These are phyloP conservation scores for Rubia occidens DNA, from an alignment of 305 asterid species.

Conservation along the genomic window DNA sequence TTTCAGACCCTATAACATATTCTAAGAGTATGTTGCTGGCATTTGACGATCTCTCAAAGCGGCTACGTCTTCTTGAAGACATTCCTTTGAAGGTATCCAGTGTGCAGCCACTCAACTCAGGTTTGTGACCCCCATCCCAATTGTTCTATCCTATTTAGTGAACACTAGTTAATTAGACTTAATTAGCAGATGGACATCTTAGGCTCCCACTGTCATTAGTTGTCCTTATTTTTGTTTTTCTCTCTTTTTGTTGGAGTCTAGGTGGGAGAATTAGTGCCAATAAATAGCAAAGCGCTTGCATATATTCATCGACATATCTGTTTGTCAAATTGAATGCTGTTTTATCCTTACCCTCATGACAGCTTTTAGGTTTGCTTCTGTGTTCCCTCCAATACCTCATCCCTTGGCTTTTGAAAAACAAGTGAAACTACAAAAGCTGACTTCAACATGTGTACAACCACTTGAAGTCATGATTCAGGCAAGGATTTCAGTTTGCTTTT, in stretches of 20 bases:
- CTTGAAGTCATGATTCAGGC: constrained; percentile 95
- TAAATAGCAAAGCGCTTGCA: neutral
- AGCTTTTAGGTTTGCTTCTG: constrained; percentile 94
- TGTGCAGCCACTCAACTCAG: constrained; percentile 91
- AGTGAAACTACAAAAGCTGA: constrained; percentile 45
- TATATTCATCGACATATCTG: neutral
- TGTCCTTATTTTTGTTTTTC: no score
- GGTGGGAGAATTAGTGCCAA: neutral
- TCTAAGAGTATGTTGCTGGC: constrained; percentile 59
- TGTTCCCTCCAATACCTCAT: constrained; percentile 80
- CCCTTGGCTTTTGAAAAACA: constrained; percentile 68
- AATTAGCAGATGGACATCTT: neutral
- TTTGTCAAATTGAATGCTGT: constrained; percentile 2
- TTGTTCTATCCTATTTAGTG: constrained; percentile 4
- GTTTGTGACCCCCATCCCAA: constrained; percentile 24
- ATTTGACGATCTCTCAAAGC: constrained; percentile 74
- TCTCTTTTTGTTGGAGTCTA: neutral
- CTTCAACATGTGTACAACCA: constrained; percentile 62
- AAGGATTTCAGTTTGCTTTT: constrained; percentile 15
- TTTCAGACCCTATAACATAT: constrained; percentile 73
- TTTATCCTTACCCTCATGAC: constrained; percentile 34
- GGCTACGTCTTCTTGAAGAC: constrained; percentile 67
- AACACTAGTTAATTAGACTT: neutral
- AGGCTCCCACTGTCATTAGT: neutral
- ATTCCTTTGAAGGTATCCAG: constrained; percentile 82